Evolutionary conservation across 2,329 filamentous ascomycete genomes (phyloP).

Genomic region (Aspergillus sp.): DNA sequence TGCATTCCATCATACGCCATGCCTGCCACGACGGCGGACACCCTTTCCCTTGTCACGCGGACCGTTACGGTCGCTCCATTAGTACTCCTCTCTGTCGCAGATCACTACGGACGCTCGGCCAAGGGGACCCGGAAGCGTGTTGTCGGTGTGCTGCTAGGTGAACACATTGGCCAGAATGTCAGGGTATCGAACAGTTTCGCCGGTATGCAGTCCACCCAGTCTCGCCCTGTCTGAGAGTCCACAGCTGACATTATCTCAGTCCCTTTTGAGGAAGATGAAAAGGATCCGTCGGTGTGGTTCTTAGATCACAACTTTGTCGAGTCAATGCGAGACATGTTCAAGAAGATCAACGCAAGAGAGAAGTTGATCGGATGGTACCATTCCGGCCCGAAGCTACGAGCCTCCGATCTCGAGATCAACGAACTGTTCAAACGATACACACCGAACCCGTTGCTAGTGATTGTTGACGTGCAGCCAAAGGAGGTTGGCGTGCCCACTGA

Average conservation of each 20-base stretch:
- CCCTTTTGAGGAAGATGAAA: slow-evolving; percentile 98
- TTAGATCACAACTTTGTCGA: slow-evolving; percentile 99
- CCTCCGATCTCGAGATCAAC: slow-evolving; percentile 98
- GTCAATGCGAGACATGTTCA: slow-evolving; percentile 99
- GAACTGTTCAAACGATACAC: slow-evolving; percentile 99
- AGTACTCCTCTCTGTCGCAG: slow-evolving; percentile 95
- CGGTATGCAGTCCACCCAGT: slow-evolving; percentile 60
- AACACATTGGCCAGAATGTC: slow-evolving; percentile 95
- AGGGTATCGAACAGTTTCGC: slow-evolving; percentile 99
- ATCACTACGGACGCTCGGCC: slow-evolving; percentile 94
- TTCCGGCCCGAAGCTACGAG: slow-evolving; percentile 93
- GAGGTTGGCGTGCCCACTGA: slow-evolving; percentile 97
- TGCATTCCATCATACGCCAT: slow-evolving; percentile 58
- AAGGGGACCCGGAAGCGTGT: slow-evolving; percentile 89
- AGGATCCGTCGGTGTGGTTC: slow-evolving; percentile 98
- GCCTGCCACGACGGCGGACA: slow-evolving; percentile 96
- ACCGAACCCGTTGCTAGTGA: slow-evolving; percentile 92
- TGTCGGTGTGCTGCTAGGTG: slow-evolving; percentile 89
- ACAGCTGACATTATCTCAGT: slow-evolving; percentile 57
- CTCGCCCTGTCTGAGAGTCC: slow-evolving; percentile 6
- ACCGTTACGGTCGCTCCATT: slow-evolving; percentile 97
- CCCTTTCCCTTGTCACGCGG: slow-evolving; percentile 88
- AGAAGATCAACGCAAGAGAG: slow-evolving; percentile 98
- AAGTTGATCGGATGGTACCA: slow-evolving; percentile 99
- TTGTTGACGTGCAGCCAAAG: slow-evolving; percentile 98